Percentiles rank a stretch among this genome's conserved stretches.
phyloP scores from a whole-genome alignment of 176 grass and related monocot genomes.

The Pontederia paniculata region DNA sequence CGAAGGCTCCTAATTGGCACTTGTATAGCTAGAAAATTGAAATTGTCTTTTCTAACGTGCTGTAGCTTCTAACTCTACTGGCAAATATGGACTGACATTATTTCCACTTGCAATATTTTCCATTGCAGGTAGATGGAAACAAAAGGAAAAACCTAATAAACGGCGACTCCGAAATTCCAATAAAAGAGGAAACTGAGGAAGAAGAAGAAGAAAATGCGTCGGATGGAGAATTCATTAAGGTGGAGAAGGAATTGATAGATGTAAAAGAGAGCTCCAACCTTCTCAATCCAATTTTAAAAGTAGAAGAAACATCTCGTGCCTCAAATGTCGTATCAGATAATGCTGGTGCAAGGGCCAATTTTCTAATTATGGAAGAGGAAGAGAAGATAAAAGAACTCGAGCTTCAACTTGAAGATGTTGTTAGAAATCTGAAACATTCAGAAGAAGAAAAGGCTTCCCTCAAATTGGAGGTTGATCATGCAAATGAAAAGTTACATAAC shows the following conservation, averaged over 20 bases:
- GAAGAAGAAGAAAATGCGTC: slow-evolving; percentile 65
- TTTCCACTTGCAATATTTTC: no score
- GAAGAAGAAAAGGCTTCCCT: slow-evolving; percentile 26
- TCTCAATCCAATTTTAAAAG: slow-evolving; percentile 24
- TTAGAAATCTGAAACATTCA: slow-evolving; percentile 13
- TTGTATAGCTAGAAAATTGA: no score
- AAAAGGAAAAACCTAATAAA: slow-evolving; percentile 31
- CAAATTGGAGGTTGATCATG: slow-evolving; percentile 16
- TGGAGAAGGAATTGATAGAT: slow-evolving; percentile 43
- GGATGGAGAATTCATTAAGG: slow-evolving; percentile 37
- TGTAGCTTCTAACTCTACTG: no score
- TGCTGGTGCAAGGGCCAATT: slow-evolving; percentile 9
- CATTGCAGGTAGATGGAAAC: slow-evolving; percentile 29
- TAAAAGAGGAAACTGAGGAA: slow-evolving; percentile 36
- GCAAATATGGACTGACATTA: no score
- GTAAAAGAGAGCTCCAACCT: slow-evolving; percentile 29
- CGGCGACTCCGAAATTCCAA: slow-evolving; percentile 25
- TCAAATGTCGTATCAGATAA: neutral
- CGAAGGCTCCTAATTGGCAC: no score
- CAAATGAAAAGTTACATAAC: slow-evolving; percentile 33
- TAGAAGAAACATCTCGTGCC: slow-evolving; percentile 5
- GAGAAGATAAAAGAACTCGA: slow-evolving; percentile 23
- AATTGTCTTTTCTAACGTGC: no score
- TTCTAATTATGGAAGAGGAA: slow-evolving; percentile 8
- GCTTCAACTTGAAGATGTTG: slow-evolving; percentile 20